Conservation (phyloP, 768 basidiomycete genomes). For the Cystobasidiopsis lactophilus region DNA sequence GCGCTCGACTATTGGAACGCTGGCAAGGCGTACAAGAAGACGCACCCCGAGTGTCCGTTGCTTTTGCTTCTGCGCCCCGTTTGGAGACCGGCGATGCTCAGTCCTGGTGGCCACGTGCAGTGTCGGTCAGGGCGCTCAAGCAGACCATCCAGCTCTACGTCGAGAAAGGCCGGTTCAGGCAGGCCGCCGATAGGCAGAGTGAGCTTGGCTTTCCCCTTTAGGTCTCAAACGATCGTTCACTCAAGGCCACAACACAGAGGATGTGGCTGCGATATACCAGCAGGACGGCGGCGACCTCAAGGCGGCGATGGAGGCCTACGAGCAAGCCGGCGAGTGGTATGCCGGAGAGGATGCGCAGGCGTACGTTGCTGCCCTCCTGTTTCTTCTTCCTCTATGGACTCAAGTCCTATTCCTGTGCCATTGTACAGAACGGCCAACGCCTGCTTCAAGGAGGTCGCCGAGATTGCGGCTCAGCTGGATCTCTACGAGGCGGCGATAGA, state of each 20-base stretch:
- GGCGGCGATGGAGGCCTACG: constrained; percentile 37
- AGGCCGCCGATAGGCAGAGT: constrained; percentile 89
- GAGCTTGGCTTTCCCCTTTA: constrained; percentile 13
- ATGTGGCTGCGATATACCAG: constrained; percentile 84
- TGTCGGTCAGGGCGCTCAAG: constrained; percentile 66
- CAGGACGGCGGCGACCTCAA: constrained; percentile 43
- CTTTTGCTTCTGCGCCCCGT: not conserved
- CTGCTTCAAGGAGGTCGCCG: constrained; percentile 90
- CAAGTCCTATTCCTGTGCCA: too few species aligned
- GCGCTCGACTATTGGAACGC: constrained; percentile 98
- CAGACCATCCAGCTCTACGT: constrained; percentile 69
- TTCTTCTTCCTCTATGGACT: not conserved
- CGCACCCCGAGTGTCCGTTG: constrained; percentile 53
- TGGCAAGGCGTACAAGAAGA: constrained; percentile 82
- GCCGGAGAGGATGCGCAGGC: constrained; percentile 88
- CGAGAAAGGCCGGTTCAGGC: constrained; percentile 68
- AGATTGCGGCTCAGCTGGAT: constrained; percentile 72
- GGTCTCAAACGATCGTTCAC: not conserved
- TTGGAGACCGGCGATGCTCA: not conserved
- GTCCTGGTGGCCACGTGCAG: constrained; percentile 28
- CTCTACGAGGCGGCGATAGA: constrained; percentile 66
- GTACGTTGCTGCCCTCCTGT: constrained; percentile 32
- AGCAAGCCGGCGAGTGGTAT: constrained; percentile 92
- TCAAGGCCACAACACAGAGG: constrained; percentile 26
- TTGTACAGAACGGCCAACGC: constrained; percentile 42